Conservation (phyloP, 2,329 filamentous ascomycete genomes). For the Chaetomium sp. region DNA sequence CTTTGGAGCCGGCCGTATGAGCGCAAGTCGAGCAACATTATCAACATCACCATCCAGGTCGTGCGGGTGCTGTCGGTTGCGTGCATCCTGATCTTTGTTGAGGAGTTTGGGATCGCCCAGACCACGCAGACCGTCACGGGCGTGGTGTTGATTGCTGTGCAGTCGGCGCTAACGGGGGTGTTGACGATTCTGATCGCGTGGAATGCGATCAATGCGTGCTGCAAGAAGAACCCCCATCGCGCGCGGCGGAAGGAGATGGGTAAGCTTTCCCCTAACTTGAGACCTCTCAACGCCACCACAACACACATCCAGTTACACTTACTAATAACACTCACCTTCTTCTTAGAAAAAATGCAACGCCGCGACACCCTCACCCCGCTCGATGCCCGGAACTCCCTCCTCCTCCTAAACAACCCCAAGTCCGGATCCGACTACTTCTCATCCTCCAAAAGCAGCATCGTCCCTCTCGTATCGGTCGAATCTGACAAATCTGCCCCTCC, state of each 20-base stretch:
- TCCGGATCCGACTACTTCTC: conserved; percentile 30
- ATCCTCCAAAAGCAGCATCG: conserved; percentile 34
- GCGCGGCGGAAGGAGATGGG: conserved; percentile 83
- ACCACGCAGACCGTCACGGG: conserved; percentile 93
- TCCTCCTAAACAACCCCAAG: conserved; percentile 52
- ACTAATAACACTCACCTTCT: conserved; percentile 2
- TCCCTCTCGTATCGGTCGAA: conserved; percentile 25
- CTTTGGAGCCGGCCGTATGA: conserved; percentile 83
- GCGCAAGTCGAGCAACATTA: conserved; percentile 78
- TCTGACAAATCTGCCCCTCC: neutral
- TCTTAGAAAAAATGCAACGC: conserved; percentile 66
- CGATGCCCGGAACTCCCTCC: conserved; percentile 78
- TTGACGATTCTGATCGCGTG: conserved; percentile 82
- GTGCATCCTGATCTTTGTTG: conserved; percentile 88
- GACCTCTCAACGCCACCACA: too few relatives aligned
- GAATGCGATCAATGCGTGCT: conserved; percentile 78
- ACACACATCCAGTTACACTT: neutral
- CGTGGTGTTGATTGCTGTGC: conserved; percentile 86
- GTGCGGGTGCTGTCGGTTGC: conserved; percentile 83
- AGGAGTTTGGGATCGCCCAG: conserved; percentile 81
- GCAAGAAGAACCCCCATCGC: conserved; percentile 84
- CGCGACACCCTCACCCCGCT: conserved; percentile 79
- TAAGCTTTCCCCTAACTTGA: conserved; percentile 40
- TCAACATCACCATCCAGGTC: conserved; percentile 87
- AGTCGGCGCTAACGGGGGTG: conserved; percentile 73